A percentile compares a stretch with the other conserved stretches of the same genome.
Conservation (phyloP, 306 rosid genomes). For the Psophocarpus tetragonolobus region DNA sequence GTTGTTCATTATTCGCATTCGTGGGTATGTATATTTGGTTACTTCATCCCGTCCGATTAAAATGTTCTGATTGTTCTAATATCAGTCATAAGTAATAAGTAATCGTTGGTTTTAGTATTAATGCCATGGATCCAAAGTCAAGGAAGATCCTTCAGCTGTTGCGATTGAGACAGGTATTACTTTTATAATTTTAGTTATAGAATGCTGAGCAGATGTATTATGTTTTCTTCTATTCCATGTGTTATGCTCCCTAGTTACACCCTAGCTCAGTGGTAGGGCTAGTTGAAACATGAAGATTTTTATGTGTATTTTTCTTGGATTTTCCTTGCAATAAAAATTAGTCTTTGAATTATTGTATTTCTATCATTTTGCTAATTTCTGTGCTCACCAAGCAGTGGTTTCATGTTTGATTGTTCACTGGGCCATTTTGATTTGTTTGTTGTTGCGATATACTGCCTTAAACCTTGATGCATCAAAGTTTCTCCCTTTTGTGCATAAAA, state of each 20-base stretch:
- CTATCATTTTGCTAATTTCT: neutral
- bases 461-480: too few relatives aligned
- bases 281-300: neutral
- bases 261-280: neutral
- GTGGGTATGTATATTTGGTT: constrained; percentile 59
- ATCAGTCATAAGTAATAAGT: too few relatives aligned
- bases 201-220: neutral
- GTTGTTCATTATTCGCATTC: constrained; percentile 74
- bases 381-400: neutral
- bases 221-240: neutral
- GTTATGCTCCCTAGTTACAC: neutral
- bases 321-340: neutral
- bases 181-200: neutral
- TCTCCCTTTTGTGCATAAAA: too few relatives aligned
- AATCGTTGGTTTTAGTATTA: constrained; percentile 58
- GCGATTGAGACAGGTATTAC: constrained; percentile 77
- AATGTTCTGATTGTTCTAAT: neutral
- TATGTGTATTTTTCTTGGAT: neutral
- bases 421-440: neutral
- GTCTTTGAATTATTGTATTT: too few relatives aligned
- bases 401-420: neutral
- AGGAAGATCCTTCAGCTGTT: constrained; percentile 81
- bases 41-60: too few relatives aligned
- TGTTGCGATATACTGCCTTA: too few relatives aligned
- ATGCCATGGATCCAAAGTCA: constrained; percentile 88